phyloP scores from a whole-genome alignment of 1,284 basidiomycete genomes.

The Moniliophthora roreri region DNA sequence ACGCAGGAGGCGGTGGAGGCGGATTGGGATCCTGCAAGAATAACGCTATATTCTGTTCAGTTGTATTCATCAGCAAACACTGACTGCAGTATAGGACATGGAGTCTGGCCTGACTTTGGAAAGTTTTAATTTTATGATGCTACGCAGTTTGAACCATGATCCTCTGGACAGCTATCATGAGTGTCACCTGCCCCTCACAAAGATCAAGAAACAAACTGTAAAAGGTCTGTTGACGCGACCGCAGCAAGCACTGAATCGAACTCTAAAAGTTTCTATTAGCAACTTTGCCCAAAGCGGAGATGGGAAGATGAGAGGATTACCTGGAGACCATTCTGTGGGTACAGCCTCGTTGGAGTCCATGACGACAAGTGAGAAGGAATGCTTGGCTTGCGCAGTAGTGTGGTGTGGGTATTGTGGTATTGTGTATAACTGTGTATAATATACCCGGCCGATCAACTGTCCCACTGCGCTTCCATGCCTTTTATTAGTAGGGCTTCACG shows the following conservation, averaged over 20 bases:
- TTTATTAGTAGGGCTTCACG: not conserved
- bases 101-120: conserved; percentile 44
- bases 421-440: too few relatives aligned
- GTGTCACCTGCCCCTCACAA: conserved; percentile 11
- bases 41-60: conserved; percentile 53
- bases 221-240: conserved; percentile 67
- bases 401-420: too few relatives aligned
- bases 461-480: not conserved
- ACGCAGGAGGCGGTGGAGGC: conserved; percentile 38
- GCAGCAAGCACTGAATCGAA: conserved; percentile 63
- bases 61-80: conserved; percentile 14
- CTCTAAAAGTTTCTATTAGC: conserved; percentile 35
- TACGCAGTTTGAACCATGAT: conserved; percentile 74
- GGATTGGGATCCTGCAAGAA: conserved; percentile 50
- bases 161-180: conserved; percentile 41
- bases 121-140: conserved; percentile 72
- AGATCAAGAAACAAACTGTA: conserved; percentile 51
- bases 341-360: too few relatives aligned
- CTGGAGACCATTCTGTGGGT: conserved; percentile 4
- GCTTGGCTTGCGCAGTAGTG: too few relatives aligned
- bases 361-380: too few relatives aligned
- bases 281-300: not conserved
- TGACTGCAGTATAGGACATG: conserved; percentile 14
- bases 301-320: not conserved
- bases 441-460: too few relatives aligned